A percentile compares a stretch with the other conserved stretches of the same genome.
These are phyloP conservation scores for Fusarium bulbicola DNA, from an alignment of 2,329 filamentous ascomycete genomes.

Conservation along the genomic window DNA sequence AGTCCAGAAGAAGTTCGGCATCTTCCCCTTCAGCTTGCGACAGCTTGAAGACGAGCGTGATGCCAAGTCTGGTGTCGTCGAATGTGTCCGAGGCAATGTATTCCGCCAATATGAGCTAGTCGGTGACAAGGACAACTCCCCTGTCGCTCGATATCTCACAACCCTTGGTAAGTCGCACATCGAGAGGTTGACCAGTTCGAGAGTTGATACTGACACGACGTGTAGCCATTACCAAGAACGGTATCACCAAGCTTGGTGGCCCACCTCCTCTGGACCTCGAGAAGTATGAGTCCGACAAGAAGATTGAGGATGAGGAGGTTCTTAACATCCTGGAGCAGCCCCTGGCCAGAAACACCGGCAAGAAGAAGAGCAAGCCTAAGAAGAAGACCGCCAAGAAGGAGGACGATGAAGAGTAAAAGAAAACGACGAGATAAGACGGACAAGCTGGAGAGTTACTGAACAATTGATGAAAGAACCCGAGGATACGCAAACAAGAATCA, in stretches of 20 bases:
- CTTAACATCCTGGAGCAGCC: slow-evolving; percentile 94
- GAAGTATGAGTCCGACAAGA: slow-evolving; percentile 95
- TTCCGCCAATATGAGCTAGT: slow-evolving; percentile 96
- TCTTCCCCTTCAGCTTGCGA: slow-evolving; percentile 96
- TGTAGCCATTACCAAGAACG: slow-evolving; percentile 96
- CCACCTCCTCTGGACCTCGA: slow-evolving; percentile 79
- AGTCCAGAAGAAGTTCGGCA: slow-evolving; percentile 96
- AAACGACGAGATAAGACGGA: slow-evolving; percentile 17
- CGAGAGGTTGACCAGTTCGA: background rate
- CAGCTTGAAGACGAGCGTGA: slow-evolving; percentile 97
- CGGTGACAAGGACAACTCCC: slow-evolving; percentile 87
- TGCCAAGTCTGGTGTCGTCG: slow-evolving; percentile 93
- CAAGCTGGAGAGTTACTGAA: slow-evolving; percentile 25
- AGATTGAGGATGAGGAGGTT: slow-evolving; percentile 95
- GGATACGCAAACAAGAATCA: slow-evolving; percentile 19
- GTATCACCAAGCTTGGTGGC: slow-evolving; percentile 83
- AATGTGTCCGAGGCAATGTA: slow-evolving; percentile 92
- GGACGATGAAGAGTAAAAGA: slow-evolving; percentile 47
- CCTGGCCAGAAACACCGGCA: slow-evolving; percentile 84
- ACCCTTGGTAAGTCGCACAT: slow-evolving; percentile 81
- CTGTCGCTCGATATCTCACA: slow-evolving; percentile 87
- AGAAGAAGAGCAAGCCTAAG: slow-evolving; percentile 90
- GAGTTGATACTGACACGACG: slow-evolving; percentile 14
- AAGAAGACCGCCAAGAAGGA: slow-evolving; percentile 69
- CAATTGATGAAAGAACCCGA: slow-evolving; percentile 21